Base-by-base conservation (phyloP, 495 filamentous ascomycete species). In the Daldinia bambusicola region DNA sequence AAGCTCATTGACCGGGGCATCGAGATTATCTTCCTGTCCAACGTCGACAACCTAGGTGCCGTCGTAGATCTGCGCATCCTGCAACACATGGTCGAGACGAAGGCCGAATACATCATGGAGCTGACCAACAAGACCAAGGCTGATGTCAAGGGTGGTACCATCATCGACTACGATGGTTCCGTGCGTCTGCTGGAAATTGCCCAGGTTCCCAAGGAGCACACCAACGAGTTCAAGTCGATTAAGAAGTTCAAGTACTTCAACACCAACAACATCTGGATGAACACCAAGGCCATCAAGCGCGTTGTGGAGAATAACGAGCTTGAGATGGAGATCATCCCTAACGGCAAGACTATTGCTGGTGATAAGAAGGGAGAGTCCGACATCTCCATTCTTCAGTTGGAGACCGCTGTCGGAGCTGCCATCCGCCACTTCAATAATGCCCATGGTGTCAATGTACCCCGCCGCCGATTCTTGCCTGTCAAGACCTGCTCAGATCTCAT, bases 241-340 rank as follows among this genome's bases (percentile, higher is more conserved):
- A 99, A 98, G 91, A 99, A 99, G 87, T 99, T 99, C 91, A 98
- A 97, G 87, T 99, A 99, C 89, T 99, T 99, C 90, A 99, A 99
- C 89, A 99, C 95, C 83, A 99, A 99, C 91, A 99, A 99, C 88
- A 97, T 99, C 84, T 99, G 95, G 95, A 91, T 99, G 87, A 98
- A 95, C 85, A 88, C 97, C 74, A 89, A 92, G 77, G 95, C 95
- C 70, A 91, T 99, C 86, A 98, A 98, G 91, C 93, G 96, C 65
- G 93, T 99, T 53, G 96, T 99, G 2, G 94, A 99, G 87, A 92
- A 97, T 84, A 92, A 97, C 82, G 95, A 98, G 84, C 89, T 99
- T 50, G 93, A 94, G 86, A 95, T 99, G 90, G 95, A 99, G 85
- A 99, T 99, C 81, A 99, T 99, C 77, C 93, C 96, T 78, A 99